Conservation (phyloP, 495 filamentous ascomycete genomes). For the Margaritispora aquatica region DNA sequence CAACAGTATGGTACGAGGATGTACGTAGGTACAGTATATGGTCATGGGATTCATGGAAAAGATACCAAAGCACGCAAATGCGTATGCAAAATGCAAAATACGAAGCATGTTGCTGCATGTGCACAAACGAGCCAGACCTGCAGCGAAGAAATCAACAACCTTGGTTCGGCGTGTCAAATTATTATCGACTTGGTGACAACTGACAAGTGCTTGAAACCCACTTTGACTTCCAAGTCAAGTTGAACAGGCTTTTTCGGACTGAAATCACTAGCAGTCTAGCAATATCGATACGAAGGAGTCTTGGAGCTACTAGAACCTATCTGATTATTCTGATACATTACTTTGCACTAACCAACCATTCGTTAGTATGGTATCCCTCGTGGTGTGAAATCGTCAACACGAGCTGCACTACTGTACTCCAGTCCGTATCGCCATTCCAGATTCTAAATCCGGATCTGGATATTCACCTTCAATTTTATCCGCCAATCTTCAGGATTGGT, state of each 20-base stretch:
- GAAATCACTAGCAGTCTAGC: no score
- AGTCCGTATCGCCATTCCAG: not conserved
- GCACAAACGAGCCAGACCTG: not conserved
- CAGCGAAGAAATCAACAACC: not conserved
- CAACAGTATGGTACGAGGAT: not conserved
- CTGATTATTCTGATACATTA: not conserved
- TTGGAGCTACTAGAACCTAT: not conserved
- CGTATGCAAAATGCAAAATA: no score
- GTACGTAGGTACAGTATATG: no score
- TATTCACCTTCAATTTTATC: not conserved
- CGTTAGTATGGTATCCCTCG: not conserved
- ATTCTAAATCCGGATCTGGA: not conserved
- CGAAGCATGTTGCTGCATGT: no score
- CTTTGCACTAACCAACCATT: not conserved
- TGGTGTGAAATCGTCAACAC: not conserved
- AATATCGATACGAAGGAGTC: not conserved
- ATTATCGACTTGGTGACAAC: not conserved
- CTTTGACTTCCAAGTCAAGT: not conserved
- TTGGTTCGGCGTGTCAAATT: not conserved
- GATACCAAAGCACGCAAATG: not conserved
- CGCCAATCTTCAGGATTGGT: not conserved
- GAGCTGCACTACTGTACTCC: not conserved
- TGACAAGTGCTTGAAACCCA: not conserved
- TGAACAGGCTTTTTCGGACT: not conserved
- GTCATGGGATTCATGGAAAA: not conserved